Evolutionary conservation across 441 rosid species (phyloP), one percentile per base, ranked within the genome.

Genomic region (Arabidopsis lyrata): DNA sequence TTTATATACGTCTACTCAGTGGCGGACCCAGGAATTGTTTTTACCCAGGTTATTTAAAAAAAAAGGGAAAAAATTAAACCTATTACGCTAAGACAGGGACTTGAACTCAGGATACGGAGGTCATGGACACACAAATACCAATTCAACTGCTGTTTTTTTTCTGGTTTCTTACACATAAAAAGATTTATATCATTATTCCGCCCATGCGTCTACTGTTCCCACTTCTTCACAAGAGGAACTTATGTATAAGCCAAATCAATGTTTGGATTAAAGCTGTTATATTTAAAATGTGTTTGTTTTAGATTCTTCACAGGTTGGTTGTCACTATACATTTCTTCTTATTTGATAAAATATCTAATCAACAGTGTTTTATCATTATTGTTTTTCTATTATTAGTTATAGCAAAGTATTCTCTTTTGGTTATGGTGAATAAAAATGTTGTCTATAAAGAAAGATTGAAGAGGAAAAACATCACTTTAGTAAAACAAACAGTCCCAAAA

Each of bases 161-260:
- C 20, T 18, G 20, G 20, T 0, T 18, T 18, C 20, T 18, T 18
- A 1, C 1, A 18, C 20, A 18, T 18, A 18, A 18, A 18, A 18
- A 18, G 20, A 1, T 18, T 18, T 18, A 18, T 18, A 18, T 18
- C 20, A 18, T 18, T 18, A 18, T 18, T 18, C n/a, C n/a, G n/a
- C n/a, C n/a, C n/a, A n/a, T n/a, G n/a, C n/a, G n/a, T 34, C n/a
- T 53, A 36, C 48, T 48, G 18, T 22, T 39, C 36, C 10, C 36
- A 31, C 20, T 62, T 63, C 41, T 31, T 56, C 45, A 13, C 29
- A 36, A 6, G 10, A 56, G 14, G 5, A 36, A 57, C 2, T 22
- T 42, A 20, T 59, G 73, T 67, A 66, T 50, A 42, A 53, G 14
- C 10, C 49, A 68, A 68, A 66, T 32, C 54, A 18, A 14, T 39